These are phyloP conservation scores for Colletotrichum orbiculare DNA, from an alignment of 2,329 filamentous ascomycete genomes.

Conservation along the genomic window DNA sequence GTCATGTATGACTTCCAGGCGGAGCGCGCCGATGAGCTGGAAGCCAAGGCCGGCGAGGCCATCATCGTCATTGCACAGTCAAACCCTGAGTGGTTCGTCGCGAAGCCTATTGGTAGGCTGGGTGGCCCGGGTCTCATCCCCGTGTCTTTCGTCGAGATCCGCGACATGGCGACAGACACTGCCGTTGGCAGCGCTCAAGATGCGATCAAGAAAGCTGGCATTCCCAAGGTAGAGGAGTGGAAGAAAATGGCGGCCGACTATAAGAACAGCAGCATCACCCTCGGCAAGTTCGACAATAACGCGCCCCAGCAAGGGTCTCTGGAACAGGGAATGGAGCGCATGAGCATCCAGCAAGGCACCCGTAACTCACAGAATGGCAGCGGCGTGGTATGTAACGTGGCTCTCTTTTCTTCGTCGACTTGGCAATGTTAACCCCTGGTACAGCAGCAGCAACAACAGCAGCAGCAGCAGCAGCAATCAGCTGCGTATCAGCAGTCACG, in stretches of 20 bases:
- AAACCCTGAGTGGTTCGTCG: conserved; percentile 99
- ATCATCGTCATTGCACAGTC: conserved; percentile 99
- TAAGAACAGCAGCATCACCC: conserved; percentile 97
- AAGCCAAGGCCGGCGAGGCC: conserved; percentile 93
- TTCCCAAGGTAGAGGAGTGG: conserved; percentile 97
- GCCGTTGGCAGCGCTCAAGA: conserved; percentile 85
- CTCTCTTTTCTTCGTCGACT: neutral
- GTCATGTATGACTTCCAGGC: conserved; percentile 98
- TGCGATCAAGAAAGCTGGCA: conserved; percentile 87
- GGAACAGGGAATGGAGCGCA: conserved; percentile 78
- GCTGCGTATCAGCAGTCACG: conserved; percentile 40
- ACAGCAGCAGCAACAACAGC: conserved; percentile 32
- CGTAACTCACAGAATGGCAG: conserved; percentile 60
- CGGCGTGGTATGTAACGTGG: conserved; percentile 56
- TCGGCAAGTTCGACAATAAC: conserved; percentile 84
- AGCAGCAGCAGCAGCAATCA: conserved; percentile 47
- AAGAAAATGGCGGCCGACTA: conserved; percentile 99
- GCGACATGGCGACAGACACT: conserved; percentile 90
- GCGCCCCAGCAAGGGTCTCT: conserved; percentile 58
- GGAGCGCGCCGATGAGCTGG: conserved; percentile 93
- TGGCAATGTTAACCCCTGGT: neutral
- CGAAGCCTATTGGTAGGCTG: conserved; percentile 97
- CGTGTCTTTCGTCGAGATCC: conserved; percentile 95
- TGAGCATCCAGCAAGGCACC: conserved; percentile 76
- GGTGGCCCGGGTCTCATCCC: conserved; percentile 95